Evolutionary conservation across 345 rosid species (phyloP), one percentile per base, ranked within the genome.

Genomic region (Populus simonii): DNA sequence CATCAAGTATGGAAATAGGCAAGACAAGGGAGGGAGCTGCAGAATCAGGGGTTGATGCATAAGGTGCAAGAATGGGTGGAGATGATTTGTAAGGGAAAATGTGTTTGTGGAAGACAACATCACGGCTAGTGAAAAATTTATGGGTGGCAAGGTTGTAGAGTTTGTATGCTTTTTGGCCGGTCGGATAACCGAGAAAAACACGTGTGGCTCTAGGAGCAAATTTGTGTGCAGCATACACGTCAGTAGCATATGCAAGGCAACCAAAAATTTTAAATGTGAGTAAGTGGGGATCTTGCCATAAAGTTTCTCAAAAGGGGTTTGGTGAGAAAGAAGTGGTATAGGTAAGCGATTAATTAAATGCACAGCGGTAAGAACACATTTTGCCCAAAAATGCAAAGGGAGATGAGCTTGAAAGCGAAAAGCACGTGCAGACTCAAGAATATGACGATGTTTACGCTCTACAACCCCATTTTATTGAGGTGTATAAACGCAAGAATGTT

Each of bases 391-490:
- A 8, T 8, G 27, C 6, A 53, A 51, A 27, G 66, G 29, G 11
- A 72, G 15, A 10, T 51, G 33, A 45, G 33, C 35, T 47, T 71
- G 74, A 45, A 23, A 43, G 2, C 10, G 6, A 39, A 69, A 7
- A 4, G 72, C 47, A 8, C 27, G 2, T 38, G 68, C 65, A 10
- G 25, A 11, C 38, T 49, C 12, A 55, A 51, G 74, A 27, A 72
- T 72, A 72, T 72, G 65, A 0, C 41, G 7, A 27, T 72, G 63
- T 17, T 72, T 72, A 16, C 0, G 36, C 6, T 72, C 43, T 31
- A 72, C 11, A 72, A 51, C 41, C 41, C 23, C n/a, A 72, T 69
- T 69, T 69, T 72, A 39, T 49, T 72, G 39, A 16, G 74, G 74
- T 9, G 43, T 73, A 6, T 59, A 73, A 55, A 18, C 3, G 22